Base-by-base conservation (phyloP, 192 early-diverging fungal genomes). In the Funneliformis geosporum region DNA sequence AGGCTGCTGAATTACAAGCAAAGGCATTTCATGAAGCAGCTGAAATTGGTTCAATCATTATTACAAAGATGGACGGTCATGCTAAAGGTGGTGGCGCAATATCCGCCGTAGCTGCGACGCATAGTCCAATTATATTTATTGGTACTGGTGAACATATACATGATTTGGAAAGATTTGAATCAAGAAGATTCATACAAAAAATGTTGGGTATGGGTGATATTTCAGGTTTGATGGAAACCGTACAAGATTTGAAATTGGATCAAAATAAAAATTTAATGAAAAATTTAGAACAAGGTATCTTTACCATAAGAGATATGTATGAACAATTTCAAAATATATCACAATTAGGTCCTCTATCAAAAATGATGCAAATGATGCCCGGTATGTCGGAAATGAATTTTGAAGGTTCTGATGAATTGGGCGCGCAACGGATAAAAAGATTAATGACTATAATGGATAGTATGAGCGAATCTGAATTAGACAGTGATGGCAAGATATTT, bases 51-150 rank as follows among this genome's bases (percentile, higher is more conserved):
- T 97, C 96, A 5, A 96, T 98, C 65, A 93, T 98, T 80, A 96
- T 98, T 43, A 98, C 97, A 64, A 98, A 98, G 86, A 96, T 98
- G 94, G 97, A 98, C 83, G 97, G 97, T 23, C 97, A 98, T 76
- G 97, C 97, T 25, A 98, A 98, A 85, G 97, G 97, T 83, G 97
- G 97, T 83, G 97, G 97, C 87, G 97, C 97, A 33, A 98, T 98
- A 60, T 97, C 96, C 46, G 97, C 97, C 47, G 97, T 98, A 23
- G 97, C 97, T 7, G 96, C 97, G 6, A 98, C 96, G 1, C 88
- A 91, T 9, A 94, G 93, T 82, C 96, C 96, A 9, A 98, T 98
- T 73, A 89, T 96, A 55, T 98, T 98, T 75, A 97, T 98, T 78
- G 97, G 96, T 83, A 96, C 95, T 18, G 97, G 97, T 82, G 97